These are phyloP conservation scores for Arabidopsis arenosa DNA, from an alignment of 345 rosid genomes.

Conservation along the genomic window DNA sequence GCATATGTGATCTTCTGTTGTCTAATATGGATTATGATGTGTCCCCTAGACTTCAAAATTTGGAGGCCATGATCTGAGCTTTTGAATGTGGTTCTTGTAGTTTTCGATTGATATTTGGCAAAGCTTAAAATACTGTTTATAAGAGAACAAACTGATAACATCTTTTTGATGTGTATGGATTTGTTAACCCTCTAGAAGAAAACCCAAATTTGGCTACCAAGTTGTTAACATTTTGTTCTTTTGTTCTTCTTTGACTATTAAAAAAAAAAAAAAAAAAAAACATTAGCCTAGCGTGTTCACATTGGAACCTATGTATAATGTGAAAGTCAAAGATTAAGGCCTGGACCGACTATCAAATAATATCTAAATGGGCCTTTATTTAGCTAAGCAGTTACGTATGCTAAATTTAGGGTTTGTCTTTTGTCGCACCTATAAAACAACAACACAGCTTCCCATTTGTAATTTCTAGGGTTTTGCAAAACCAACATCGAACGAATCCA, in stretches of 20 bases:
- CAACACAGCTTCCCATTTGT: neutral
- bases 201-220: too few relatives aligned
- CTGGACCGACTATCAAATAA: constrained; percentile 10
- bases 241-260: neutral
- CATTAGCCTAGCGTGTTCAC: neutral
- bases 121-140: too few relatives aligned
- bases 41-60: neutral
- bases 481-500: neutral
- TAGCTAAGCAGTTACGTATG: constrained; percentile 32
- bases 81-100: neutral
- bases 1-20: neutral
- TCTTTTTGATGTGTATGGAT: neutral
- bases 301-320: neutral
- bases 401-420: constrained; percentile 20
- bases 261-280: neutral
- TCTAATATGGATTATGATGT: neutral
- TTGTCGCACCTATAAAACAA: neutral
- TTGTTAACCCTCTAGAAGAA: neutral
- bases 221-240: neutral
- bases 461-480: constrained; percentile 33
- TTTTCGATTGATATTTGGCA: neutral
- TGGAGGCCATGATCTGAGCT: neutral
- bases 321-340: constrained; percentile 38
- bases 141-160: neutral
- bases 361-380: constrained; percentile 40